Conservation (phyloP, 148 eudicot species). For the Chenopodium album region DNA sequence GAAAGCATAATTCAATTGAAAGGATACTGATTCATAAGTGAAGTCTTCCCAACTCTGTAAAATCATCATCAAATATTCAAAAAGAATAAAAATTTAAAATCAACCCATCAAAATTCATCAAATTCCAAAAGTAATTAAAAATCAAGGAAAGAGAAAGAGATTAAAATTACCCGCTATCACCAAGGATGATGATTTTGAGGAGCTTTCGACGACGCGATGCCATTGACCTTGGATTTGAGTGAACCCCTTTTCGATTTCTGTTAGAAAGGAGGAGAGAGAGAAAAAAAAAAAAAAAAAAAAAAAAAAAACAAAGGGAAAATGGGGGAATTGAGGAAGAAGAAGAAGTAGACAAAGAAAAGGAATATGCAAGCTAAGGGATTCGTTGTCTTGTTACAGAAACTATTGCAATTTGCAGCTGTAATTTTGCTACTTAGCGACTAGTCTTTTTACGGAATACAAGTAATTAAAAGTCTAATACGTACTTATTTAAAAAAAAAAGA, state of each 20-base stretch:
- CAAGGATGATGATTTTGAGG: conserved; percentile 70
- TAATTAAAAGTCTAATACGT: no score
- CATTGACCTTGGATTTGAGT: conserved; percentile 32
- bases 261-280: neutral
- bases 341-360: neutral
- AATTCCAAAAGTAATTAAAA: neutral
- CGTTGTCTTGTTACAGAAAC: neutral
- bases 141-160: neutral
- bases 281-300: neutral
- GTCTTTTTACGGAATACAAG: neutral
- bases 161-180: conserved; percentile 55
- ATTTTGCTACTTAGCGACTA: neutral
- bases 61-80: conserved; percentile 22
- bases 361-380: conserved; percentile 20
- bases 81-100: conserved; percentile 2
- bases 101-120: conserved; percentile 5
- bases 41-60: conserved; percentile 71
- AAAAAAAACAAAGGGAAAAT: neutral
- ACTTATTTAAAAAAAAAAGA: no score
- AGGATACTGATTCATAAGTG: conserved; percentile 83
- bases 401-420: conserved; percentile 21
- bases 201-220: conserved; percentile 70
- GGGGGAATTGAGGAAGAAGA: neutral
- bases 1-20: neutral
- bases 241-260: neutral